Conservation (phyloP, 179 eudicot genomes). For the Heliamphora pulchella region DNA sequence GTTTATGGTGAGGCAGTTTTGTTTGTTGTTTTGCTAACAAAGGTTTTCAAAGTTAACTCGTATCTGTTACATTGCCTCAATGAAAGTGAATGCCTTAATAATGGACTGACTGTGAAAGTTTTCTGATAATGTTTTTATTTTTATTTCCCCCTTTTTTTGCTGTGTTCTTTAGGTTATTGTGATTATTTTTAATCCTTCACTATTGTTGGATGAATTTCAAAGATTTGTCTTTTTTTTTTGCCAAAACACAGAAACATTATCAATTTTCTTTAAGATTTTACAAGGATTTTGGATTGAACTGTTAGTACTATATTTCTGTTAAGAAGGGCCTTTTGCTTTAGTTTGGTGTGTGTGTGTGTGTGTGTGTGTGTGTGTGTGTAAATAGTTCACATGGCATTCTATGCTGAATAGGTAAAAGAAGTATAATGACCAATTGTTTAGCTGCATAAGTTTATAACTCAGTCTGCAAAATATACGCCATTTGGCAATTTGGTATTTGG, state of each 20-base stretch:
- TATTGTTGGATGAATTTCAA: neutral
- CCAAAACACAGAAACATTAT: neutral
- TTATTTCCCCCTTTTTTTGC: neutral
- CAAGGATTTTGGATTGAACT: no score
- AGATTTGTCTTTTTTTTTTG: neutral
- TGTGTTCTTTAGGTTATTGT: neutral
- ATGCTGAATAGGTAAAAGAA: slow-evolving; percentile 70
- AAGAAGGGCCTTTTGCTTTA: neutral
- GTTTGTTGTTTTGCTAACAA: neutral
- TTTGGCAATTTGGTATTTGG: no score
- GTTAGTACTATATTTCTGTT: no score
- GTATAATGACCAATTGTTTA: no score
- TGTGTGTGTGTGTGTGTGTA: slow-evolving; percentile 53
- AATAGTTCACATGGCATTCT: slow-evolving; percentile 77
- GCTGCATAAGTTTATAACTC: no score
- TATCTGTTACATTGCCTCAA: neutral
- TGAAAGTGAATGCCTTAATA: neutral
- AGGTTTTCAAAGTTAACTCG: neutral
- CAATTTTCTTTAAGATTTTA: neutral
- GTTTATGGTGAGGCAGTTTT: neutral
- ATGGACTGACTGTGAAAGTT: neutral
- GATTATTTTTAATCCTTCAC: neutral
- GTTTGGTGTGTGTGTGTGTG: no score
- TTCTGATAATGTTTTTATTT: neutral
- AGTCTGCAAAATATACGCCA: no score